Evolutionary conservation across 306 rosid species (phyloP), one percentile per base, ranked within the genome.

Genomic region (Alnus rubra): DNA sequence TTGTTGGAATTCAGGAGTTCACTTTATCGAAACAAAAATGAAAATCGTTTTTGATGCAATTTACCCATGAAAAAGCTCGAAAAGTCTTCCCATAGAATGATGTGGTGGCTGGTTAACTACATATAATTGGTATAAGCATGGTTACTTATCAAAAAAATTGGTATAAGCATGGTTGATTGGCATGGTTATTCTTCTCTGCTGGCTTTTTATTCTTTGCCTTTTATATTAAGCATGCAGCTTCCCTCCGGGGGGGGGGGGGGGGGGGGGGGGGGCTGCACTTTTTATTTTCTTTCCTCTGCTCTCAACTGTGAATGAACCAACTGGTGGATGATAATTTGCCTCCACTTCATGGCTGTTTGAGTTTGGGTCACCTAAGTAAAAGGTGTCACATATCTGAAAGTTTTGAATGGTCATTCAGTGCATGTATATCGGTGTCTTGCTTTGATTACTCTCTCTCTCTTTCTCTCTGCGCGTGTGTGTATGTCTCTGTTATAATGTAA

Each of bases 241-340:
- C 65, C 65, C 65, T 28, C 15, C 65, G 3, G 65, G 63, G 15
- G 35, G 65, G 15, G 35, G 65, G 15, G 35, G 65, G n/a, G n/a
- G 3, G 65, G 63, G 3, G 65, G 63, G 3, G 65, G 63, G 15
- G 35, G 65, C 65, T 59, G 33, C 35, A 23, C 7, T 28, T 28
- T 44, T 74, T 31, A 31, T 74, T 1, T 0, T 30, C 49, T 53
- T 62, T 51, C 52, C 58, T 70, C 64, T 62, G 74, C 37, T 35
- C 14, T 67, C 28, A 49, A 42, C 30, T 62, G 65, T 48, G 48
- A 62, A n/a, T 42, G 47, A 19, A 56, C 37, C 39, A 45, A 44
- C 42, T 48, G 76, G 55, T 14, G 56, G 28, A 39, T 58, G 53
- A 70, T 75, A 37, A 49, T 52, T 72, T 51, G 49, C 30, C 71